Evolutionary conservation across 106 monocot genomes (phyloP).

Genomic region (Dendrobium huoshanense): DNA sequence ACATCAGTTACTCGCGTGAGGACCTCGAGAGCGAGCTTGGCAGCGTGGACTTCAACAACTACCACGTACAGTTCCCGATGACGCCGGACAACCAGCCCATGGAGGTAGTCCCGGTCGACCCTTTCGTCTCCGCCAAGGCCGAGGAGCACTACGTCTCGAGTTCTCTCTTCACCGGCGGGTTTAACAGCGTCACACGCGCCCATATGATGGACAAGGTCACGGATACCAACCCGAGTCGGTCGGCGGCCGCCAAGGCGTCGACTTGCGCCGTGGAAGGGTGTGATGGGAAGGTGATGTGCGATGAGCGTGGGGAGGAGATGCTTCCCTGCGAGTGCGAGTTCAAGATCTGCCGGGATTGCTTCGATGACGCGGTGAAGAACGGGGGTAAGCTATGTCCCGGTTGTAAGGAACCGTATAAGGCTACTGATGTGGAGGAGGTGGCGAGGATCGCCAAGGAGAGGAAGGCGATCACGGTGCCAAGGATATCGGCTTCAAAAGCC

Average conservation of each 20-base stretch:
- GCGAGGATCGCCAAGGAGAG: constrained; percentile 19
- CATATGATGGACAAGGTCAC: constrained; percentile 80
- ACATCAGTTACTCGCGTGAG: constrained; percentile 16
- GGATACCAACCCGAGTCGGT: constrained; percentile 39
- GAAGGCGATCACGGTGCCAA: constrained; percentile 24
- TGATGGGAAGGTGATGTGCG: constrained; percentile 61
- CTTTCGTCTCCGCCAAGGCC: constrained; percentile 47
- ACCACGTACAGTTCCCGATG: constrained; percentile 57
- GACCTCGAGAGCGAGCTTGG: constrained; percentile 20
- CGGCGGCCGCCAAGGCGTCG: constrained; percentile 52
- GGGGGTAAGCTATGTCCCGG: constrained; percentile 44
- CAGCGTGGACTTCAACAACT: constrained; percentile 24
- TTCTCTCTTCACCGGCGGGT: constrained; percentile 74
- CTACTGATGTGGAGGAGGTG: constrained; percentile 38
- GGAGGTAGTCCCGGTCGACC: constrained; percentile 33
- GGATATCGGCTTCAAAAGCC: constrained; percentile 7
- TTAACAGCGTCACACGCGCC: constrained; percentile 68
- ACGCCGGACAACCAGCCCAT: constrained; percentile 86
- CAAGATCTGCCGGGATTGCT: constrained; percentile 79
- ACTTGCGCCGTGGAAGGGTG: constrained; percentile 54
- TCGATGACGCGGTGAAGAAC: constrained; percentile 48
- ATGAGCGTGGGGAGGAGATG: constrained; percentile 57
- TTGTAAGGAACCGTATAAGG: constrained; percentile 66
- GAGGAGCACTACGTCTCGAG: constrained; percentile 82
- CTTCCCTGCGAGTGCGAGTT: constrained; percentile 79